These are phyloP conservation scores for Phascolomyces articulosus DNA, from an alignment of 371 early-diverging fungal species.

Conservation along the genomic window DNA sequence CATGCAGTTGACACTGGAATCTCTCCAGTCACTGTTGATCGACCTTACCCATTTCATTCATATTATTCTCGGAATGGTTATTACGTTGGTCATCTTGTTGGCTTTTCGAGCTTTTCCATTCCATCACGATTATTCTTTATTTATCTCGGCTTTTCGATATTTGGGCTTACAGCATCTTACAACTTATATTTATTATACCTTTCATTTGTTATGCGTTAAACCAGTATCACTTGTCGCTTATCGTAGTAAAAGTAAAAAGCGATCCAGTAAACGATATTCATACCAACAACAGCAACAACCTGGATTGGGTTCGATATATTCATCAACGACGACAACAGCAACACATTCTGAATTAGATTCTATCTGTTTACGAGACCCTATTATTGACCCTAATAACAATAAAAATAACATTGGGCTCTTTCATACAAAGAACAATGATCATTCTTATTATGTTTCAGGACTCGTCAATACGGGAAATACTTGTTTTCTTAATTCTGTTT, in stretches of 20 bases:
- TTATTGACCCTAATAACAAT: background rate
- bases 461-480: conserved; percentile 92
- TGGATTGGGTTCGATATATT: background rate
- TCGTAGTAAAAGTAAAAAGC: background rate
- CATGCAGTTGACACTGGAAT: conserved; percentile 25
- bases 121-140: conserved; percentile 17
- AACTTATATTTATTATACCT: background rate
- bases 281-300: background rate
- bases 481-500: conserved; percentile 91
- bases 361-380: background rate
- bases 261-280: background rate
- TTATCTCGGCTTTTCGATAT: conserved; percentile 1
- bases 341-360: background rate
- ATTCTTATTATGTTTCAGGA: conserved; percentile 50
- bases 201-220: background rate
- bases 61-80: conserved; percentile 15
- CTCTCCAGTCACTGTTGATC: conserved; percentile 29
- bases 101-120: conserved; percentile 16
- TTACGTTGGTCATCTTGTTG: conserved; percentile 14
- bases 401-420: background rate
- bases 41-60: conserved; percentile 23
- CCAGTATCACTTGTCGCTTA: background rate
- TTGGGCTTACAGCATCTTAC: background rate
- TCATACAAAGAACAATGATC: background rate
- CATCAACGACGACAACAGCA: background rate